Evolutionary conservation across 352 stramenopile species (phyloP).

Genomic region (Aphanomyces euteiches): DNA sequence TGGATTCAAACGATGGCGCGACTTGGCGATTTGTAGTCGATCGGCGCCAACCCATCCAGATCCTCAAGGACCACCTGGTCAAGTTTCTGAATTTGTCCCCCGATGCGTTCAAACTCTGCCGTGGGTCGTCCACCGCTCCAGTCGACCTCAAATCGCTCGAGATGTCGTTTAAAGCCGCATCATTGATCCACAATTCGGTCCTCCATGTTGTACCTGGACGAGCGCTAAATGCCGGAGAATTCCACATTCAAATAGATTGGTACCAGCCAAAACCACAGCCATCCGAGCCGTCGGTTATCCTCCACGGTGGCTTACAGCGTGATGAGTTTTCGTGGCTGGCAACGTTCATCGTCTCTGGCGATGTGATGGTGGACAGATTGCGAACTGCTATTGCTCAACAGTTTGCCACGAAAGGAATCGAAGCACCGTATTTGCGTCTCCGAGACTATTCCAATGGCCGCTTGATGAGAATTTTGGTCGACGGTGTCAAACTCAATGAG

Average conservation of each 20-base stretch:
- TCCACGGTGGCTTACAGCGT: constrained; percentile 49
- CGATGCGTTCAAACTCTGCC: constrained; percentile 71
- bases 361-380: constrained; percentile 70
- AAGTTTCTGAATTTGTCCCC: constrained; percentile 42
- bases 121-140: constrained; percentile 49
- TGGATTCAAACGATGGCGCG: constrained; percentile 15
- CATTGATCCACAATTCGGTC: constrained; percentile 63
- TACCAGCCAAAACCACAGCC: constrained; percentile 35
- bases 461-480: constrained; percentile 57
- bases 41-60: constrained; percentile 56
- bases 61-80: constrained; percentile 57
- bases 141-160: constrained; percentile 81
- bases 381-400: constrained; percentile 45
- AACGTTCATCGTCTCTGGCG: constrained; percentile 69
- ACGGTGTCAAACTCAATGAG: constrained; percentile 58
- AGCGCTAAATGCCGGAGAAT: constrained; percentile 64
- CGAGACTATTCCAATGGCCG: constrained; percentile 64
- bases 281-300: constrained; percentile 32
- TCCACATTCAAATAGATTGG: constrained; percentile 70
- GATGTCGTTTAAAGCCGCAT: constrained; percentile 66
- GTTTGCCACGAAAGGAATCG: constrained; percentile 46
- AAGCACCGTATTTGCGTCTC: constrained; percentile 49
- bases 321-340: constrained; percentile 49
- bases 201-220: constrained; percentile 62
- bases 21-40: constrained; percentile 54